Evolutionary conservation across 257 asterid genomes (phyloP), one percentile per base, ranked within the genome.

Genomic region (Solanum paucissectum): DNA sequence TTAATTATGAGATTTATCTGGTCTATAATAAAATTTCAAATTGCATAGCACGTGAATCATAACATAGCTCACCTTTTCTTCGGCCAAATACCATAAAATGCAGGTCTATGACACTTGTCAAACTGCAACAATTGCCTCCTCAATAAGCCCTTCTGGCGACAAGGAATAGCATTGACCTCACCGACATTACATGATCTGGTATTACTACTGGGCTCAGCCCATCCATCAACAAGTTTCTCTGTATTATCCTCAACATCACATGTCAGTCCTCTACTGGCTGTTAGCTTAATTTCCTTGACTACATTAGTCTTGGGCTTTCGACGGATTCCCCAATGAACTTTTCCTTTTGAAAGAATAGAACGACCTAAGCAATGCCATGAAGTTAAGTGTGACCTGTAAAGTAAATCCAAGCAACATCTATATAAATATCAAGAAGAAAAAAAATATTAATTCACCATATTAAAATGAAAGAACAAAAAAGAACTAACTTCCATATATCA

Each of bases 41-140:
- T 38, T 76, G 69, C 32, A 32, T 29, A 49, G 10, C 44, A 49
- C 12, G 2, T 10, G 86, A 82, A 82, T 49, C 86, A 87, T 21
- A 84, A 71, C 40, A 77, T 3, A 38, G 72, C 88, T 93, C 87
- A 94, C 99, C 98, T 96, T 92, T 92, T 96, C 91, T 89, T 91
- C 55, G 94, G 92, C 95, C 98, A 94, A 90, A 94, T 89, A 89
- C 99, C 99, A 88, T 95, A 97, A 92, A 96, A 97, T 42, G 99
- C 95, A 92, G 99, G 99, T 92, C 99, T 94, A 12, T 95, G 77
- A 89, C 97, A 92, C 91, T 94, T 95, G 87, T 97, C 99, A 89
- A 97, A 97, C 92, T 97, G 99, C 93, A 97, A 90, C 84, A 97
- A 90, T 93, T 94, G 93, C 90, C 87, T 95, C 82, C 86, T 89